Base-by-base conservation (phyloP, 2,329 filamentous ascomycete genomes). In the Sarocladium oryzae region DNA sequence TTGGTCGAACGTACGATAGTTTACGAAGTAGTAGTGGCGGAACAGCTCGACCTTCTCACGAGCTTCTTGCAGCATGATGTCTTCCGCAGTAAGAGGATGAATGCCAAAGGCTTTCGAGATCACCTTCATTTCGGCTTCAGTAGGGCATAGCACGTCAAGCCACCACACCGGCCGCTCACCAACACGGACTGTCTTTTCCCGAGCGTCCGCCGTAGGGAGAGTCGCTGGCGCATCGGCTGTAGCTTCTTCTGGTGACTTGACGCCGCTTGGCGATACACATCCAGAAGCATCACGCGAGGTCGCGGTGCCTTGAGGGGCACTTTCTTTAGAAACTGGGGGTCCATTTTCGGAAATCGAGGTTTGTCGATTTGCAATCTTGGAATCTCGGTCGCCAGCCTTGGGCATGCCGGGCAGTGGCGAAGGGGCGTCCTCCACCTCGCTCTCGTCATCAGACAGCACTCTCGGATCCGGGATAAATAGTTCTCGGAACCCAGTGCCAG, bases 1-100 rank as follows among this genome's bases (percentile, higher is more conserved):
- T 66, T 97, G 93, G 65, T 99, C 93, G 63, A 99, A 99, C 1
- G 90, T 95, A 15, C 93, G 87, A 67, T 99, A 99, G 66, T 96
- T 97, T 70, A 99, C 89, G 62, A 99, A 96, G 68, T 99, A 99
- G 71, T 99, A 99, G 65, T 95, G 88, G 30, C 89, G 85, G 75
- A 99, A 99, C 1, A 99, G 77, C 66, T 99, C 93, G 1, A 99
- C 93, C 70, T 99, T 99, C 64, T 99, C 93, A 20, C 93, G 91
- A 36, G 91, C 88, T 71, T 99, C 93, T 66, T 97, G 89, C 74
- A 96, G 85, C 79, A 97, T 86, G 60, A 99, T 96, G 64, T 99
- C 93, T 67, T 99, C 93, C 2, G 89, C 86, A 0, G 93, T 99
- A 53, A 99, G 73, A 1, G 93, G 91, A 69, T 99, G 93, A 54